Base-by-base conservation (phyloP, 768 basidiomycete genomes). In the Mycena vitilis region DNA sequence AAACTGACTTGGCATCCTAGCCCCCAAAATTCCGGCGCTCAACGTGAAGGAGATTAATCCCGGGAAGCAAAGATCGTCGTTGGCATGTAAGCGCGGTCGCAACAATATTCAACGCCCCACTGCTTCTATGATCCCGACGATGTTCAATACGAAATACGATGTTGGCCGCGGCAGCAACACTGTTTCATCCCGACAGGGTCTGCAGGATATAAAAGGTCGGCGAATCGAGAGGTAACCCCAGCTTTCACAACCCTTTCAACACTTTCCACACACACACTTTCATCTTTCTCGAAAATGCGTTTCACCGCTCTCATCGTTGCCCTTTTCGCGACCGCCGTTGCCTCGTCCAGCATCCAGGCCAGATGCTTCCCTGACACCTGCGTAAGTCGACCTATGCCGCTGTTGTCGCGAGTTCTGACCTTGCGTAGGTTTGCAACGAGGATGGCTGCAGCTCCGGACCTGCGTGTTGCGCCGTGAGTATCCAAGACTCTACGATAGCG, bases 241-340 rank as follows among this genome's bases (percentile, higher is more conserved):
- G 20, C 10, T 53, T 53, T 23, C 34, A 53, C 52, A 12, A 18
- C 16, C 15, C 30, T 30, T 53, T 53, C 52, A 53, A 53, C 45
- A 47, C 52, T 30, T 51, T 10, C 30, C 30, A 2, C 30, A 30
- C 30, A 30, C 30, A 30, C 30, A 30, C 30, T 16, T 34, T 11
- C 2, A 34, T 30, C 18, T 36, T 15, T 18, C 20, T 16, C 36
- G 12, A 53, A 20, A 54, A 54, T 54, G 53, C 53, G 53, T 54
- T 54, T 54, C 53, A 38, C 53, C 34, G 53, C 53, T 36, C 36
- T 54, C 13, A 34, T 53, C 18, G 10, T 53, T 53, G 51, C 51
- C 30, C 51, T 53, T 34, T 53, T 53, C 25, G 53, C 53, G 53
- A 54, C 53, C 53, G 53, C 53, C 53, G 53, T 38, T 20, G 36